Base-by-base conservation (phyloP, 169 alveolate genomes). In the Plasmodium gaboni region DNA sequence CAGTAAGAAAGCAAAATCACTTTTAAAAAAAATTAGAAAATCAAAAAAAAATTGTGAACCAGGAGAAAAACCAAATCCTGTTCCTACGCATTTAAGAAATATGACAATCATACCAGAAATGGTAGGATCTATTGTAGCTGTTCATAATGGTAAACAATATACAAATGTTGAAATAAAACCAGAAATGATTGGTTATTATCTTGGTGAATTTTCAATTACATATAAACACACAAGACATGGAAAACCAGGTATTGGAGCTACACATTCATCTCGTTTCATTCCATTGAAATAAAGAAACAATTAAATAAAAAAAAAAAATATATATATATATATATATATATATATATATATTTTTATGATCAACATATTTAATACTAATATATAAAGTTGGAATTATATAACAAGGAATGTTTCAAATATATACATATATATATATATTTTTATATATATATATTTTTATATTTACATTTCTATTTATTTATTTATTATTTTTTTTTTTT, bases 141-240 rank as follows among this genome's bases (percentile, higher is more conserved):
- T 98, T 73, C 98, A 98, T 98, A 97, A 98, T 90, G 99, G 99
- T 67, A 98, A 98, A 95, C 97, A 96, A 89, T 98, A 95, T 95
- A 97, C 96, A 93, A 96, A 97, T 74, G 99, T 98, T 70, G 99
- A 98, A 95, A 97, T 98, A 88, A 98, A 98, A 94, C 99, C 99
- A 22, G 99, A 98, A 94, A 98, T 98, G 99, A 96, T 98, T 87
- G 99, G 99, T 71, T 97, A 98, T 97, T 98, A 98, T 95, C 95
- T 98, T 74, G 99, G 99, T 22, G 99, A 98, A 95, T 98, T 98
- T 96, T 97, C 99, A 64, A 96, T 98, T 93, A 98, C 99, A 59
- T 98, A 98, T 98, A 98, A 98, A 96, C 99, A 99, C 89, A 98
- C 98, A 63, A 96, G 97, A 88, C 99, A 98, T 96, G 99, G 99